These are phyloP conservation scores for Geotrichum cucujoidarum DNA, from an alignment of 1,139 yeast species.

Conservation along the genomic window DNA sequence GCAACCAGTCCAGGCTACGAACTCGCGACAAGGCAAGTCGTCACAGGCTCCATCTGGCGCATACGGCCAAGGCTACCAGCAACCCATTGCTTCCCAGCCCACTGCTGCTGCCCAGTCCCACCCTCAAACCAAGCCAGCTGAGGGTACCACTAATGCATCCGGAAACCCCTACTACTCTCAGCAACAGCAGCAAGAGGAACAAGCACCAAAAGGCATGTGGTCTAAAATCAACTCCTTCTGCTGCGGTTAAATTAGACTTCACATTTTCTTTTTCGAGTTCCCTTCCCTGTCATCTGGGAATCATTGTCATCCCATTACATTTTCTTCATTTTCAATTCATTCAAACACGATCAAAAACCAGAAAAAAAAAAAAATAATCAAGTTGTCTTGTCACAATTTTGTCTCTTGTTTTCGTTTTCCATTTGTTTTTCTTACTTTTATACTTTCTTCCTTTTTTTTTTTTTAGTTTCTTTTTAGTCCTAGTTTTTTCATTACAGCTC, in stretches of 20 bases:
- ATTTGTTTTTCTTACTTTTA: not conserved
- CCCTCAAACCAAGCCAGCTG: slow-evolving; percentile 9
- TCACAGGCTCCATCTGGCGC: not conserved
- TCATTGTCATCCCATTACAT: not conserved
- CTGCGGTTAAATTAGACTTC: slow-evolving; percentile 2
- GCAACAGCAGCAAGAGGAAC: slow-evolving; percentile 20
- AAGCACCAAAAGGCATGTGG: slow-evolving; percentile 34
- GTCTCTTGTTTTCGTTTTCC: not conserved
- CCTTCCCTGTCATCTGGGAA: not conserved
- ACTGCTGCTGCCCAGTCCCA: slow-evolving; percentile 6
- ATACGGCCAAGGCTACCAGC: slow-evolving; percentile 16
- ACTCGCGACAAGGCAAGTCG: slow-evolving; percentile 9
- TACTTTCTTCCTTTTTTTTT: not conserved
- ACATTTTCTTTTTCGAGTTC: no score
- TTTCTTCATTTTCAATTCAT: no score
- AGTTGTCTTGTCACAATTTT: not conserved
- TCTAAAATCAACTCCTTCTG: slow-evolving; percentile 26
- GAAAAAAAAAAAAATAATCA: no score
- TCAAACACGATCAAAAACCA: no score
- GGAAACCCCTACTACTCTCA: slow-evolving; percentile 19
- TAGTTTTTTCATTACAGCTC: not conserved
- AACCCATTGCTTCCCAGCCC: not conserved
- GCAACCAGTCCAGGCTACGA: not conserved
- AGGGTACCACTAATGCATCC: slow-evolving; percentile 20
- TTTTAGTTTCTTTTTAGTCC: not conserved